Evolutionary conservation across 805 yeast species (phyloP).

Genomic region (Blastobotrys parvus): DNA sequence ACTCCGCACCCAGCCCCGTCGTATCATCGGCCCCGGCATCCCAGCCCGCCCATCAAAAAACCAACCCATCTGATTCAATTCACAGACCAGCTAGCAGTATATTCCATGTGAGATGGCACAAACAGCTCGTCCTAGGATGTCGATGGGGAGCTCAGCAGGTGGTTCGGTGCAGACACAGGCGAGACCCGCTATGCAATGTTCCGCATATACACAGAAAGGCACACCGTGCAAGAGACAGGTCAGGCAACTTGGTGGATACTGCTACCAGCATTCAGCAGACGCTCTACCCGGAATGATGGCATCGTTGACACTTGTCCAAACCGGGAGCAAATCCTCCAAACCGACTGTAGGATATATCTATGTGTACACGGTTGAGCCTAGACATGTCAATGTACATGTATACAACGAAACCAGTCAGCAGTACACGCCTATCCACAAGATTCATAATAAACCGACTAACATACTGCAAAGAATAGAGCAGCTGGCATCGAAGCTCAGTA

Average conservation of each 20-base stretch:
- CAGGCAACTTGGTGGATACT: constrained; percentile 4
- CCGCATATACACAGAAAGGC: neutral
- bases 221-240: constrained; percentile 1
- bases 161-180: too few species aligned
- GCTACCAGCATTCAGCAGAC: constrained; percentile 13
- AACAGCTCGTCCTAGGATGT: too few species aligned
- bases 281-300: neutral
- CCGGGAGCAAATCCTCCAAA: neutral
- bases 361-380: constrained; percentile 20
- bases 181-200: too few species aligned
- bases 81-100: too few species aligned
- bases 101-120: too few species aligned
- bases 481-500: neutral
- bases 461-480: neutral
- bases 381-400: constrained; percentile 18
- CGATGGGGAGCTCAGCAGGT: too few species aligned
- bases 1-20: too few species aligned
- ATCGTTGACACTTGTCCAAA: neutral
- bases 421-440: constrained; percentile 7
- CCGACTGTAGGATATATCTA: constrained; percentile 21
- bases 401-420: constrained; percentile 12
- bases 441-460: neutral
- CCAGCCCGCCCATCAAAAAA: too few species aligned
- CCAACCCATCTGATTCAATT: too few species aligned
- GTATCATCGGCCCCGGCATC: too few species aligned